Base-by-base conservation (phyloP, 129 eudicot genomes). In the Helichrysum umbraculigerum region DNA sequence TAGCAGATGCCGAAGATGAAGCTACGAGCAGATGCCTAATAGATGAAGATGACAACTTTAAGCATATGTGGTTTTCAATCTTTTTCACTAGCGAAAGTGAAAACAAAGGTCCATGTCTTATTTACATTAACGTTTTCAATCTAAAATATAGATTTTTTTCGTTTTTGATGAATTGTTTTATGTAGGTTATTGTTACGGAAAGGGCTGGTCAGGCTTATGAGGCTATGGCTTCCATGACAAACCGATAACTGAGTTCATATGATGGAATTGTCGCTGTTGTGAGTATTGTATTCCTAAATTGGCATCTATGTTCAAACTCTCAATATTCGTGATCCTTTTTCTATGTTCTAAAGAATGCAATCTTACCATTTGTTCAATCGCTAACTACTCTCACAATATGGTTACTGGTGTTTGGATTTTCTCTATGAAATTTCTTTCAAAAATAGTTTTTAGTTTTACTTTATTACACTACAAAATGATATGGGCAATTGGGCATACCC, bases 251-350 rank as follows among this genome's bases (percentile, higher is more conserved):
- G 41, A 84, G 72, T 54, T 79, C 82, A 42, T 91, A 84, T 62
- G 93, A 91, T 68, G 98, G 98, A 66, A 81, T 94, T 66, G 74
- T 94, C n/a, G 90, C 97, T 29, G 90, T 94, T 59, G 98, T 94
- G 84, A 91, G 98, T 85, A 73, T 41, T 74, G 12, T 52, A 41
- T 12, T 79, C 76, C 29, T 76, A 17, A 44, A 30, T 62, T 34
- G 20, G 39, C 57, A 29, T 50, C 67, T n/a, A 69, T 56, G 44
- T 60, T 44, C 17, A 12, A 44, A 44, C 15, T 44, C 52, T 44
- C 12, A 44, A 11, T 44, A 44, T 44, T 12, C 16, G 2, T 16
- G 16, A 44, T 44, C 52, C 52, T 59, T 19, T 42, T 42, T 11
- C 51, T 42, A 9, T 42, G 51, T 42, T 42, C 50, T 10, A 8